Base-by-base conservation (phyloP, 352 stramenopile genomes). In the Pythium diclinum region DNA sequence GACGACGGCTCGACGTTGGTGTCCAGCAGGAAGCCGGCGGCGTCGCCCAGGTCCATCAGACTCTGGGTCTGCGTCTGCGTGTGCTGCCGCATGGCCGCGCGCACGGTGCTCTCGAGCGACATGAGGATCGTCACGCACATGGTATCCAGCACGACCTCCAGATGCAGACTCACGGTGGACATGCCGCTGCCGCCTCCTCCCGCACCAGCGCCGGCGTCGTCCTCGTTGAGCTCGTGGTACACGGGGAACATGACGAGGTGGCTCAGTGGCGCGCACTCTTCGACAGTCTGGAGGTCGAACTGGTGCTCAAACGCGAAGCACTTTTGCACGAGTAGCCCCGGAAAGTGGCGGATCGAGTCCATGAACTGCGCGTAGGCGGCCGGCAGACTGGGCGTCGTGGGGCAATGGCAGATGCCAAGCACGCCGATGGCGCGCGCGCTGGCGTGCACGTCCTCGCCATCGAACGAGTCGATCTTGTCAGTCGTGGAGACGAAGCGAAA, bases 221-320 rank as follows among this genome's bases (percentile, higher is more conserved):
- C 83, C 3, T 72, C 81, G 56, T 72, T 74, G 28, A 95, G 73
- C 9, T 85, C 78, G 55, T 93, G 85, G 55, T 88, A 77, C 23
- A 83, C 76, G 13, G 85, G 87, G 69, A 95, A 93, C 78, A 95
- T 89, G 34, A 94, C 82, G 56, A 95, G 77, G 59, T 94, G 73
- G 13, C 48, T 65, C 8, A 93, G 70, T 23, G 69, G 63, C 23
- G 79, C 75, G 58, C 81, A 87, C 63, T 94, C 79, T 17, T 78
- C 72, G 8, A 85, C 67, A 0, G 75, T 83, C 5, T 59, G 68
- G 32, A 79, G 69, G 33, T 93, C 85, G 48, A 95, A 93, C 19
- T 72, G 67, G 63, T 91, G 83, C 61, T 95, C 85, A 56, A 95
- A 95, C 23, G 83, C 85, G 71, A 93, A 94, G 60, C 87, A 88